Percentiles rank a stretch among this genome's conserved stretches.
These are phyloP conservation scores for Tephrocybe sp. DNA, from an alignment of 768 basidiomycete genomes.

Conservation along the genomic window DNA sequence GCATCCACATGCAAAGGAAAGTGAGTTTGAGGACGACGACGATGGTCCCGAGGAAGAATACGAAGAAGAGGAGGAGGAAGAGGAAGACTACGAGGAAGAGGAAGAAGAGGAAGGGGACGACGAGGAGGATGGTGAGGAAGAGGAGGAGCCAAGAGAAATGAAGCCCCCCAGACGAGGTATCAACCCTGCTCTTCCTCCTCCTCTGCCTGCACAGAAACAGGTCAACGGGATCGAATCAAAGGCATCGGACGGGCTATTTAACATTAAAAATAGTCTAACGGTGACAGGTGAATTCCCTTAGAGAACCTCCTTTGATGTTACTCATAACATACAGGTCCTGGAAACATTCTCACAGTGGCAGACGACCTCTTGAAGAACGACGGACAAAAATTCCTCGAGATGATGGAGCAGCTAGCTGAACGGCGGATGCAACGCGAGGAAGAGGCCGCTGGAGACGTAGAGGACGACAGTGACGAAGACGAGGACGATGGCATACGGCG, in stretches of 20 bases:
- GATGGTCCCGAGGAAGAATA: conserved; percentile 39
- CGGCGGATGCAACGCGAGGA: conserved; percentile 92
- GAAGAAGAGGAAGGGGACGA: conserved; percentile 40
- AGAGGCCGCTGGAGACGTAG: conserved; percentile 43
- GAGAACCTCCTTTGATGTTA: conserved; percentile 7
- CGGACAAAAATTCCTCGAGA: conserved; percentile 98
- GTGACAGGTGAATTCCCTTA: conserved; percentile 62
- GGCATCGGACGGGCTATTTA: conserved; percentile 57
- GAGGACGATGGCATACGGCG: conserved; percentile 31
- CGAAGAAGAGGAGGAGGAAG: conserved; percentile 40
- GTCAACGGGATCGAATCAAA: conserved; percentile 27
- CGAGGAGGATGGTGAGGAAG: conserved; percentile 46
- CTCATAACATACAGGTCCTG: conserved; percentile 55
- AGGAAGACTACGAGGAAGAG: conserved; percentile 41
- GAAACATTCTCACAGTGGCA: conserved; percentile 96
- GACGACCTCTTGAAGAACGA: conserved; percentile 99
- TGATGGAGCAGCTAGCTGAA: conserved; percentile 99
- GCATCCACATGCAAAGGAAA: conserved; percentile 67
- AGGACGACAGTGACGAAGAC: conserved; percentile 49
- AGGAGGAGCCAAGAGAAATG: conserved; percentile 31
- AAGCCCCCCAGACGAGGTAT: conserved; percentile 16
- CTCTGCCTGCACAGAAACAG: conserved; percentile 21
- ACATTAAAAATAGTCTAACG: conserved; percentile 80
- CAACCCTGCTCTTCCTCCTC: conserved; percentile 18
- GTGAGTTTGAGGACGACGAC: conserved; percentile 64